Evolutionary conservation across 441 rosid species (phyloP).

Genomic region (Croton setiger): DNA sequence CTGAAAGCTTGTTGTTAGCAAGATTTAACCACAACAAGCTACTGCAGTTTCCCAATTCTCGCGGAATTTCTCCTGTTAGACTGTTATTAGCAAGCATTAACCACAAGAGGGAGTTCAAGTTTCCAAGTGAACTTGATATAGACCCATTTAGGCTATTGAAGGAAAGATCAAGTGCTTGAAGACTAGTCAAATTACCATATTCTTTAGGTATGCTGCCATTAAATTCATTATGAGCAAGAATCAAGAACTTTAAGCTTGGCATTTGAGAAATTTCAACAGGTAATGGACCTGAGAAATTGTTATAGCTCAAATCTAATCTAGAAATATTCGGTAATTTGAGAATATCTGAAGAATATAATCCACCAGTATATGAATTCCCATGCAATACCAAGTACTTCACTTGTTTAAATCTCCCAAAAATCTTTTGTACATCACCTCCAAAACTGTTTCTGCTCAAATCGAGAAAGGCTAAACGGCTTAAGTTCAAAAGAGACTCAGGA

Average conservation of each 20-base stretch:
- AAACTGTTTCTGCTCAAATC: slow-evolving; percentile 73
- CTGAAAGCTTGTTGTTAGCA: slow-evolving; percentile 70
- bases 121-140: slow-evolving; percentile 68
- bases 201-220: slow-evolving; percentile 61
- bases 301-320: slow-evolving; percentile 70
- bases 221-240: slow-evolving; percentile 60
- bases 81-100: slow-evolving; percentile 81
- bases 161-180: slow-evolving; percentile 87
- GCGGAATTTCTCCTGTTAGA: slow-evolving; percentile 61
- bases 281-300: slow-evolving; percentile 61
- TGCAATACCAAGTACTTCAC: slow-evolving; percentile 58
- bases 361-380: slow-evolving; percentile 51
- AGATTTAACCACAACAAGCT: slow-evolving; percentile 88
- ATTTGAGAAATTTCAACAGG: slow-evolving; percentile 56
- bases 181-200: slow-evolving; percentile 49
- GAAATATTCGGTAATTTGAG: slow-evolving; percentile 45
- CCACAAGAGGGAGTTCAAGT: slow-evolving; percentile 73
- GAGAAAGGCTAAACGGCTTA: slow-evolving; percentile 49
- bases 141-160: slow-evolving; percentile 59
- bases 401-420: slow-evolving; percentile 61
- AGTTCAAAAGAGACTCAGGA: slow-evolving; percentile 58
- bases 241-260: slow-evolving; percentile 53
- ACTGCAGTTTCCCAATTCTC: slow-evolving; percentile 62
- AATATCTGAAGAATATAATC: slow-evolving; percentile 63
- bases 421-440: slow-evolving; percentile 56